These are phyloP conservation scores for Schwanniomyces vanrijiae DNA, from an alignment of 805 yeast species.

Conservation along the genomic window DNA sequence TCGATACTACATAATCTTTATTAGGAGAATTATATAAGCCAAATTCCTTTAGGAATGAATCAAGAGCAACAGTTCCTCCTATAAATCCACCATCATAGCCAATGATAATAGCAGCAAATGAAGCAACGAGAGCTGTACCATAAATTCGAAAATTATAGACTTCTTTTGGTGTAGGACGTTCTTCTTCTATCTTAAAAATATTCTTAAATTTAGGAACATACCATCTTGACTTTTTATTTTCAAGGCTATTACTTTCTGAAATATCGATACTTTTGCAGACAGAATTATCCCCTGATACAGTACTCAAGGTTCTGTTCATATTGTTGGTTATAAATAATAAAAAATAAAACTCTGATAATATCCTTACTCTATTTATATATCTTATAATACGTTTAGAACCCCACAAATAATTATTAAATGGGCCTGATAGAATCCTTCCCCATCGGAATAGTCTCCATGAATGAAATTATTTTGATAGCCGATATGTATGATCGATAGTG, in stretches of 20 bases:
- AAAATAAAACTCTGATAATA: too few species aligned
- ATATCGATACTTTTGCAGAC: not conserved
- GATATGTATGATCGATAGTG: too few species aligned
- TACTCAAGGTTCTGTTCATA: not conserved
- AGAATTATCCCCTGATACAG: not conserved
- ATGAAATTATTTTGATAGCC: too few species aligned
- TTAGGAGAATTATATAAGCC: slow-evolving; percentile 23
- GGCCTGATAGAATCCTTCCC: too few species aligned
- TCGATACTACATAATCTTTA: slow-evolving; percentile 23
- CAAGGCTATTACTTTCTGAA: not conserved
- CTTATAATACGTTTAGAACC: too few species aligned
- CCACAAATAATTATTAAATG: too few species aligned
- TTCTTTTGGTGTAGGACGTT: slow-evolving; percentile 37
- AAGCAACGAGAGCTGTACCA: slow-evolving; percentile 35
- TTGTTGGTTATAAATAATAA: too few species aligned
- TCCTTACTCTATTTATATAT: too few species aligned
- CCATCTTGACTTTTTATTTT: not conserved
- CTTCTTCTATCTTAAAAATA: slow-evolving; percentile 32
- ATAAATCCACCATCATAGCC: slow-evolving; percentile 43
- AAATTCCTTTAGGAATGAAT: slow-evolving; percentile 31
- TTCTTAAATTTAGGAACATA: not conserved
- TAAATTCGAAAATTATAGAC: slow-evolving; percentile 36
- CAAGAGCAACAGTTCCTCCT: slow-evolving; percentile 39
- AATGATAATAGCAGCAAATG: slow-evolving; percentile 40
- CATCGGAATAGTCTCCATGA: too few species aligned